Percentiles rank a stretch among this genome's conserved stretches.
Conservation (phyloP, 2,329 filamentous ascomycete genomes). For the Fusarium paranaense region DNA sequence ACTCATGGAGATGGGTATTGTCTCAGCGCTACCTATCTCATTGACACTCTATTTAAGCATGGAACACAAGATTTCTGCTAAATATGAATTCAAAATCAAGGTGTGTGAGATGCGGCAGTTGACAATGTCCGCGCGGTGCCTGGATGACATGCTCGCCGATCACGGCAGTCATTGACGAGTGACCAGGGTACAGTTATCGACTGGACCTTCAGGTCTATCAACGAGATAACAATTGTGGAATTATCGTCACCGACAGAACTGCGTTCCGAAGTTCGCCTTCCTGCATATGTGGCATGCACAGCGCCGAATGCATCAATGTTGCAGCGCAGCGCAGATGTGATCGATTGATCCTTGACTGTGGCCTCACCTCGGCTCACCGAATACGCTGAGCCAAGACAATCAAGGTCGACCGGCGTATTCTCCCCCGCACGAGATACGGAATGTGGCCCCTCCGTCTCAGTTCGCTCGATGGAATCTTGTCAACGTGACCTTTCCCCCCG, state of each 20-base stretch:
- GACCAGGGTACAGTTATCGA: not conserved
- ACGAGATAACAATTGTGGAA: constrained; percentile 1
- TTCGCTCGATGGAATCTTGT: not conserved
- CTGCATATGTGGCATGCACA: not conserved
- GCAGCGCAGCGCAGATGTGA: not conserved
- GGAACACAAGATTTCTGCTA: not conserved
- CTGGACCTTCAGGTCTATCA: not conserved
- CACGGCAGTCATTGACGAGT: not conserved
- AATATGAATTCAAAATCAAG: not conserved
- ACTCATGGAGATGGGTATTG: not conserved
- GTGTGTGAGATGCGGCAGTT: not conserved
- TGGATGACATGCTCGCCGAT: constrained; percentile 7
- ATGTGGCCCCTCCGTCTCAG: not conserved
- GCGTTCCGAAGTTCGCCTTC: constrained; percentile 18
- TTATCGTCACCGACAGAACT: constrained; percentile 15
- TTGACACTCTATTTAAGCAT: not conserved
- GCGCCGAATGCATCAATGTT: not conserved
- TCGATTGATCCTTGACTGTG: not conserved
- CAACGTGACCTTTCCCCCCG: constrained; percentile 5
- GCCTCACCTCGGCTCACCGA: constrained; percentile 36
- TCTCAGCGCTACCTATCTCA: not conserved
- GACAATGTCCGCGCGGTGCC: not conserved
- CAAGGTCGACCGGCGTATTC: not conserved
- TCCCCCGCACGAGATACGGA: constrained; percentile 5
- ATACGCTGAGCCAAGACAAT: not conserved